Evolutionary conservation across 2,329 filamentous ascomycete species (phyloP), one percentile per base, ranked within the genome.

Genomic region (Claviceps fusiformis): DNA sequence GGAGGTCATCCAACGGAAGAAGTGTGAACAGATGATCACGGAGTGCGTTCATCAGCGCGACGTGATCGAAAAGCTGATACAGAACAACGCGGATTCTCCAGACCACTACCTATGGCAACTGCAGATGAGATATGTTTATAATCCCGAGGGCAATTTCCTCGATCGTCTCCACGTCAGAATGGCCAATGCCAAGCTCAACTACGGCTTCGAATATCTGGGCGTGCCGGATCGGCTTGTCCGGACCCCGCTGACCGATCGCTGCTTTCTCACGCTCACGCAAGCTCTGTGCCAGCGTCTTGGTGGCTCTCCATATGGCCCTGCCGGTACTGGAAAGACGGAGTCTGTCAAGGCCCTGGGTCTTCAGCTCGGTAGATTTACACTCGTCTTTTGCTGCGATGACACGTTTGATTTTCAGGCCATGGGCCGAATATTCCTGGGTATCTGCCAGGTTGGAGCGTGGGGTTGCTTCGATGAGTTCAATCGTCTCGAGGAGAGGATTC

Each of bases 401-500:
- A 98, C 93, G 0, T 99, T 99, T 65, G 93, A 99, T 70, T 98
- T 97, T 77, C 93, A 98, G 67, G 93, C 93, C 52, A 98, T 99
- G 93, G 95, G 95, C 15, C 89, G 93, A 62, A 99, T 99, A 63
- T 98, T 99, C 80, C 79, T 98, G 41, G 93, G 93, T 79, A 95
- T 99, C 59, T 98, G 95, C 69, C 93, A 98, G 70, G 93, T 99
- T 50, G 93, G 93, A 68, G 93, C 93, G 5, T 99, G 93, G 93
- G 95, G 95, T 64, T 99, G 93, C 75, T 99, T 99, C 71, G 93
- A 99, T 66, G 93, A 99, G 75, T 99, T 99, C 78, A 99, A 99
- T 72, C 88, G 93, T 79, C 78, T 99, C 24, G 93, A 99, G 66
- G 93, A 99, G 73, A 85, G 93, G 60, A 99, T 99, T 58, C 73